These are phyloP conservation scores for Coniosporium apollinis DNA, from an alignment of 495 filamentous ascomycete genomes.

Conservation along the genomic window DNA sequence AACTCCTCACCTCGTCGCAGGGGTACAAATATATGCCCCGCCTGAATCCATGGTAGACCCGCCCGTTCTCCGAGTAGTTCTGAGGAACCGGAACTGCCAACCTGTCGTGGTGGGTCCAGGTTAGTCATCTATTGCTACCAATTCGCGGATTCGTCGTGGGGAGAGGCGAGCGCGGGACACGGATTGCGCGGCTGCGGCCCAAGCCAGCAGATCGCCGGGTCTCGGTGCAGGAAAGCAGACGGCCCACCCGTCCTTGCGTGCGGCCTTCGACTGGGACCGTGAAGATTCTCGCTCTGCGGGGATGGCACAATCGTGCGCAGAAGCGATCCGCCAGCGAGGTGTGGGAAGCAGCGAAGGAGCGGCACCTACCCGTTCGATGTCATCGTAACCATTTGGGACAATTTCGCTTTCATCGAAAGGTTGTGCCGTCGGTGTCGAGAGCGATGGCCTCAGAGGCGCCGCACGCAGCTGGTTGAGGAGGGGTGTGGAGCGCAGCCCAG, in stretches of 20 bases:
- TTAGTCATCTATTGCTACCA: constrained; percentile 1
- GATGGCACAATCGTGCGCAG: no score
- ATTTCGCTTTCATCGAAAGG: background rate
- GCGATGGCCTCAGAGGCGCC: no score
- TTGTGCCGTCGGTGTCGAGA: no score
- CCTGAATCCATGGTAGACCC: constrained; percentile 37
- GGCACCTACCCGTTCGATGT: constrained; percentile 20
- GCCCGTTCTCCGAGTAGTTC: constrained; percentile 38
- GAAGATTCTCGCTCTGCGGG: no score
- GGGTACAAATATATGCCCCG: constrained; percentile 45
- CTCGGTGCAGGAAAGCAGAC: constrained; percentile 10
- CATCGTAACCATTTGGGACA: constrained; percentile 21
- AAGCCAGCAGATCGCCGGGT: constrained; percentile 5
- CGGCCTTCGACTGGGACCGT: no score
- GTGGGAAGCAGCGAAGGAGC: background rate
- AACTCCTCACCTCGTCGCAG: constrained; percentile 36
- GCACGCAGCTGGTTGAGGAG: no score
- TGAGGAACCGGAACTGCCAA: constrained; percentile 12
- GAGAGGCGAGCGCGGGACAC: background rate
- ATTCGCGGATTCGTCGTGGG: constrained; percentile 1
- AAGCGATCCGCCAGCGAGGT: no score
- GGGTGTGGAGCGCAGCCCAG: background rate
- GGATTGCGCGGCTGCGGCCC: background rate
- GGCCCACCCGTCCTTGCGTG: background rate
- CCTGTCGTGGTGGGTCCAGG: no score